Evolutionary conservation across 1,284 basidiomycete species (phyloP), one percentile per base, ranked within the genome.

Genomic region (Microstroma glucosiphilum): DNA sequence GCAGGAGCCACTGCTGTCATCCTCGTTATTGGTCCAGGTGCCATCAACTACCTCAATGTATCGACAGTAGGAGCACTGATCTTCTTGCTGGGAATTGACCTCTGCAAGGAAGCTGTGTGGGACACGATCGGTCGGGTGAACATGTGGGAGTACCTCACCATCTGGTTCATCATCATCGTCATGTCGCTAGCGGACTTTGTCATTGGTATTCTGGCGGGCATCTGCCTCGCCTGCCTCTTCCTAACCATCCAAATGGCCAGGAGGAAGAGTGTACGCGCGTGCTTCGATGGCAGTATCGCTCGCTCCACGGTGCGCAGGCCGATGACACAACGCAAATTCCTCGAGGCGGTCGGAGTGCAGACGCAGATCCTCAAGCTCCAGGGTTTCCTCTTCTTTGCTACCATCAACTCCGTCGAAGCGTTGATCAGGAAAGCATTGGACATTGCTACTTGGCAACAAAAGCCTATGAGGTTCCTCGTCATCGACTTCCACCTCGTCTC

Each of bases 181-280:
- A 97, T 96, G 93, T 77, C 73, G 54, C 67, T 66, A 53, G 76
- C 70, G 58, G 78, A 79, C 82, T 97, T 97, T 78, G 93, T 97
- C 30, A 87, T 89, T 66, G 94, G 94, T 1, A 89, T 98, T 0
- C 80, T 96, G 0, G 90, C 93, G 72, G 96, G 94, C 12, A 91
- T 96, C 73, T 82, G 94, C 61, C 86, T 92, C 60, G 91, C 91
- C 67, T 96, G 90, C 77, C 85, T 96, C 80, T 96, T 96, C 82
- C 97, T 98, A 75, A 96, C 98, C 23, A 85, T 97, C 1, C 91
- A 96, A 75, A 94, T 92, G 62, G 92, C 97, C 63, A 85, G 93
- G 2, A 51, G 75, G 2, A 73, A 71, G 63, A 74, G 69, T 26
- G 71, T 79, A 6, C 68, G 76, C 7, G 68, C 77, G 17, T 69